Evolutionary conservation across 148 eudicot species (phyloP).

Genomic region (Rhododendron mucronatum): DNA sequence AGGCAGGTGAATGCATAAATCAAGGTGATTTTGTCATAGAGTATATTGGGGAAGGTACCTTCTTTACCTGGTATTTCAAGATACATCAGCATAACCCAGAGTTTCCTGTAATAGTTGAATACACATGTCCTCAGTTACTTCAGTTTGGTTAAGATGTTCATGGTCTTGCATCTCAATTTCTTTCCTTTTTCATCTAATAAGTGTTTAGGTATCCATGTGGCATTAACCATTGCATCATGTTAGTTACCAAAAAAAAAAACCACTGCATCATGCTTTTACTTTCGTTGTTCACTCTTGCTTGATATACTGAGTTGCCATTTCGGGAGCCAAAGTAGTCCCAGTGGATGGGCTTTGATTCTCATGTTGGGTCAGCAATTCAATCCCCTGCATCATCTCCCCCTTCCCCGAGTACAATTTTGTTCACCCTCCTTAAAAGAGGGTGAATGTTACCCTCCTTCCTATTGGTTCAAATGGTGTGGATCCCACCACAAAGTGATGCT

Average conservation of each 20-base stretch:
- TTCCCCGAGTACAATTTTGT: too few relatives aligned
- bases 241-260: too few relatives aligned
- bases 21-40: conserved; percentile 68
- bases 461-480: too few relatives aligned
- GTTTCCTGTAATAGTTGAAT: not conserved
- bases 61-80: not conserved
- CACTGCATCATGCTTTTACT: not conserved
- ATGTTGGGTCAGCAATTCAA: not conserved
- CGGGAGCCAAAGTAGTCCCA: not conserved
- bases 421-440: too few relatives aligned
- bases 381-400: not conserved
- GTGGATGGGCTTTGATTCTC: not conserved
- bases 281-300: not conserved
- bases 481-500: too few relatives aligned
- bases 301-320: not conserved
- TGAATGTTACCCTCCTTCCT: too few relatives aligned
- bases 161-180: not conserved
- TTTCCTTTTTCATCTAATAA: not conserved
- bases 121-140: not conserved
- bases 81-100: not conserved
- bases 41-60: conserved; percentile 90
- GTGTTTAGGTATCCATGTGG: not conserved
- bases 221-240: not conserved
- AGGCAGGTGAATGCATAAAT: conserved; percentile 55
- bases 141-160: not conserved